phyloP scores from a whole-genome alignment of 2,329 filamentous ascomycete genomes.

The Elsinoe fawcettii region DNA sequence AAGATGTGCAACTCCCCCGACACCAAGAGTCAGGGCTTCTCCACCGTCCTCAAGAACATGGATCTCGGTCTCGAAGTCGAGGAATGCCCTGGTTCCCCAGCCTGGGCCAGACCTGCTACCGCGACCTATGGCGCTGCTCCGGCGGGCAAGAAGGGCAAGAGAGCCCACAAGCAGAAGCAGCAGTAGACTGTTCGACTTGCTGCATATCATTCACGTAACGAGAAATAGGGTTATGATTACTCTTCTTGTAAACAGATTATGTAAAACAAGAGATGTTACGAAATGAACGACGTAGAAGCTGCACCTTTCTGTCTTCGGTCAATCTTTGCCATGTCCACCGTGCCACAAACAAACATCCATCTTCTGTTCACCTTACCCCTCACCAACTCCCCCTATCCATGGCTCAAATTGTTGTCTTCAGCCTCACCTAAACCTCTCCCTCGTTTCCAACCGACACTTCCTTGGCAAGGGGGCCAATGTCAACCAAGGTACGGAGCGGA shows the following conservation, averaged over 20 bases:
- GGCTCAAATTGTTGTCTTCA: neutral
- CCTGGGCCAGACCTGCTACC: neutral
- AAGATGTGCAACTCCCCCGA: conserved; percentile 38
- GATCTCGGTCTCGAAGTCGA: conserved; percentile 52
- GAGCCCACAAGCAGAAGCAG: neutral
- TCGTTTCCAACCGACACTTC: neutral
- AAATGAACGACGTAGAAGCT: neutral
- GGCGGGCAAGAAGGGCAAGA: neutral
- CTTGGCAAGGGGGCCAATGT: neutral
- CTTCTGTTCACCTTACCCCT: neutral
- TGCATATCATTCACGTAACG: neutral
- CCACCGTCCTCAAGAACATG: conserved; percentile 58
- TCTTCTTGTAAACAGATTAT: neutral
- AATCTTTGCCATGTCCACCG: neutral
- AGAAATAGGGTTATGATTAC: neutral
- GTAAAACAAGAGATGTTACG: neutral
- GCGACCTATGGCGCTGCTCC: neutral
- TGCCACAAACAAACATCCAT: neutral
- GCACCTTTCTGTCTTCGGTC: neutral
- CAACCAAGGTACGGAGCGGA: neutral
- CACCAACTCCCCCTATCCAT: neutral
- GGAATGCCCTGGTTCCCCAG: conserved; percentile 2
- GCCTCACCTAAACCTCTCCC: too few relatives aligned
- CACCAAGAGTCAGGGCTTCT: conserved; percentile 44
- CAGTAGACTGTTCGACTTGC: neutral